Percentiles rank a stretch among this genome's conserved stretches.
These are phyloP conservation scores for Cryptococcus hybrid DNA, from an alignment of 1,284 basidiomycete species.

Conservation along the genomic window DNA sequence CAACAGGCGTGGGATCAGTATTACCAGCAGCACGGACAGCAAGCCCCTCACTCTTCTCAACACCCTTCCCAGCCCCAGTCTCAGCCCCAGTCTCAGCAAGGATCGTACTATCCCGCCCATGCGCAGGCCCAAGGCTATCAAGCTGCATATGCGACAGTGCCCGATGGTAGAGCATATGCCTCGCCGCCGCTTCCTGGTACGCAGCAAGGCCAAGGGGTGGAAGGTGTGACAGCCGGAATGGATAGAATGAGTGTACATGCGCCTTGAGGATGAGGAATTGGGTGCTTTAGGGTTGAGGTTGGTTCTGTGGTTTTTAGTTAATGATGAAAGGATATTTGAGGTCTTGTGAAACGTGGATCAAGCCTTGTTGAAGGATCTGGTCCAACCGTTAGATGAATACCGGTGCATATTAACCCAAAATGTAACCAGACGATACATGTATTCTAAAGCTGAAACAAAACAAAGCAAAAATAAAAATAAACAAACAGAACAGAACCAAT, in stretches of 20 bases:
- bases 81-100: not conserved
- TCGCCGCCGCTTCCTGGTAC: slow-evolving; percentile 21
- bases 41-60: not conserved
- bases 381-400: too few relatives aligned
- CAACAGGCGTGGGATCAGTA: slow-evolving; percentile 47
- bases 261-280: not conserved
- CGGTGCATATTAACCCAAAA: too few relatives aligned
- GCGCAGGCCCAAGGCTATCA: slow-evolving; percentile 7
- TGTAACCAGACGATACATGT: too few relatives aligned
- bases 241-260: slow-evolving; percentile 38
- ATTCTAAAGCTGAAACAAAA: too few relatives aligned
- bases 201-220: slow-evolving; percentile 12
- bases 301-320: not conserved
- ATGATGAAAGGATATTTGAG: not conserved
- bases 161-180: slow-evolving; percentile 16
- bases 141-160: not conserved
- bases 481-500: too few relatives aligned
- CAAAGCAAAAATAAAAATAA: too few relatives aligned
- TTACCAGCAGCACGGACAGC: slow-evolving; percentile 33
- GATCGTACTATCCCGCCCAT: slow-evolving; percentile 2
- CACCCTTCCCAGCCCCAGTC: not conserved
- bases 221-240: slow-evolving; percentile 28
- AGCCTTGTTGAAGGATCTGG: too few relatives aligned
- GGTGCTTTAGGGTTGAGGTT: not conserved
- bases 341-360: too few relatives aligned